Evolutionary conservation across 768 basidiomycete species (phyloP), one percentile per base, ranked within the genome.

Genomic region (Termitomyces sp.): DNA sequence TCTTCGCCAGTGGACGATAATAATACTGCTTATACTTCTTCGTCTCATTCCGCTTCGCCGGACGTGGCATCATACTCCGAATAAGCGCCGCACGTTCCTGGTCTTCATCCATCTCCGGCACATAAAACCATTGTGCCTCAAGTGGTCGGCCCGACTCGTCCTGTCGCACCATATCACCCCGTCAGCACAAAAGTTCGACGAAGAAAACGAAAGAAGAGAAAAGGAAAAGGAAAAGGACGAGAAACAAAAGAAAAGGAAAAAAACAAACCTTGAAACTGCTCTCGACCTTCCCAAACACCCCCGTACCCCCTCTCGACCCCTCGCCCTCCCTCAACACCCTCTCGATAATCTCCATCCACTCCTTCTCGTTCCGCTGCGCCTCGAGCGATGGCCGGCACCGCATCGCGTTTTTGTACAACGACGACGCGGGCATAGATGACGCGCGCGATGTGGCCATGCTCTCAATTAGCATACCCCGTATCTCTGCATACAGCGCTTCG

Each of bases 11-110:
- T 9, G 90, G 90, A 29, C 79, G 77, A 73, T 85, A 92, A 71
- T 92, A 92, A 72, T 92, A 92, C 68, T 90, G 87, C 69, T 92
- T 92, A 59, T 86, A 88, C 72, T 90, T 87, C 79, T 87, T 90
- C 68, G 89, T 92, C 71, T 83, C 87, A 46, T 73, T 84, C 53
- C 90, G 73, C 71, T 90, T 92, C 54, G 77, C 87, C 21, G 84
- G 80, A 14, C 87, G 82, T 1, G 87, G 87, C 87, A 89, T 89
- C 77, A 89, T 83, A 59, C 82, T 84, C 64, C 75, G 70, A 55
- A 91, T 81, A 58, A 90, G 69, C 62, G 74, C 68, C 31, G 88
- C 88, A n/a, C 89, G 77, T 55, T 90, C 89, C 62, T 76, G 75
- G 66, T 91, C 88, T 63, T 80, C 76, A 63, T 91, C 89, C 65